These are phyloP conservation scores for Litchi chinensis DNA, from an alignment of 345 rosid species.

Conservation along the genomic window DNA sequence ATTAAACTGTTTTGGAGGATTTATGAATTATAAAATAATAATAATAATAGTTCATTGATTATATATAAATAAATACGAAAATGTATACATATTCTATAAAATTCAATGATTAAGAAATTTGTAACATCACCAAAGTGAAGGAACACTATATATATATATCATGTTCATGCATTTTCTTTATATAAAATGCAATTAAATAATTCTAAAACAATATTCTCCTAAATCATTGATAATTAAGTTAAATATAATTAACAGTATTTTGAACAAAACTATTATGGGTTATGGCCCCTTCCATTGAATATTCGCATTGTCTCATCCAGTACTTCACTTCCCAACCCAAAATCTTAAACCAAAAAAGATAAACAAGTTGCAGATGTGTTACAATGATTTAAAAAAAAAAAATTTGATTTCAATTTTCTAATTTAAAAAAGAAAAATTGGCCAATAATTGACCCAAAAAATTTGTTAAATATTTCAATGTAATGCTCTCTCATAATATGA, in stretches of 20 bases:
- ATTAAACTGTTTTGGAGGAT: no score
- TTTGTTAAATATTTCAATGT: neutral
- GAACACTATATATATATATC: neutral
- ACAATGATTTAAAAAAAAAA: no score
- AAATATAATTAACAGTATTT: neutral
- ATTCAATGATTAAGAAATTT: no score
- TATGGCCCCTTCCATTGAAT: neutral
- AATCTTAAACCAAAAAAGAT: neutral
- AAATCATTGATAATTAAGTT: neutral
- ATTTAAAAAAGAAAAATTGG: neutral
- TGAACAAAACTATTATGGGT: neutral
- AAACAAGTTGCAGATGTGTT: neutral
- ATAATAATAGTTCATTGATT: no score
- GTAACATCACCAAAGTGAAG: no score
- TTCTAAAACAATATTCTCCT: neutral
- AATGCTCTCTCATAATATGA: neutral
- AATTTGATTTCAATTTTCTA: neutral
- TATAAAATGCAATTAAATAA: neutral
- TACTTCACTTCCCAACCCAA: neutral
- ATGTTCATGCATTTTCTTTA: neutral
- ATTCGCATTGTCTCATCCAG: conserved; percentile 9
- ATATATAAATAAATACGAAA: no score
- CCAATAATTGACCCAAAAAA: neutral
- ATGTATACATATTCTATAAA: no score
- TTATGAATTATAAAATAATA: no score